Evolutionary conservation across 2,329 filamentous ascomycete species (phyloP).

Genomic region (Trichoderma brevicompactum): DNA sequence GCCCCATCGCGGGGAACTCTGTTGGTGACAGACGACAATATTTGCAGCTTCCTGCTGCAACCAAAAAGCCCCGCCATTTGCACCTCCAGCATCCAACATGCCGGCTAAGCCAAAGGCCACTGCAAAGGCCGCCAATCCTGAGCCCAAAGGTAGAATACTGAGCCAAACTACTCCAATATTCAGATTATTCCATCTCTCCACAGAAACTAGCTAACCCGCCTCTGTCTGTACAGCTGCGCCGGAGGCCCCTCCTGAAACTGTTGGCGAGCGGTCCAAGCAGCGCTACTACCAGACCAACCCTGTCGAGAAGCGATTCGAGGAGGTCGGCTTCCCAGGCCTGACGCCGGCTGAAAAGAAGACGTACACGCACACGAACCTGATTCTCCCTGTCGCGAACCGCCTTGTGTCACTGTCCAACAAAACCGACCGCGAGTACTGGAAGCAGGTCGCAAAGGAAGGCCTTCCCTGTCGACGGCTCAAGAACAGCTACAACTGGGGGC

Average conservation of each 20-base stretch:
- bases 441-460: conserved; percentile 56
- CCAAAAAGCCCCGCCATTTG: conserved; percentile 32
- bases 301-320: conserved; percentile 50
- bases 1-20: conserved; percentile 18
- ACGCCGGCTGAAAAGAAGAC: conserved; percentile 54
- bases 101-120: conserved; percentile 35
- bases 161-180: not conserved
- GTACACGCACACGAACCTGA: conserved; percentile 53
- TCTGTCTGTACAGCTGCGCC: conserved; percentile 31
- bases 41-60: conserved; percentile 3
- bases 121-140: conserved; percentile 32
- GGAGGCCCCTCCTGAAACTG: conserved; percentile 48
- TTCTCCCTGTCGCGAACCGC: conserved; percentile 47
- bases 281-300: conserved; percentile 58
- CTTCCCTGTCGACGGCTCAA: conserved; percentile 54
- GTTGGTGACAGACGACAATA: conserved; percentile 11
- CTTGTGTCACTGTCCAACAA: conserved; percentile 48
- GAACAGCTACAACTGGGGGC: conserved; percentile 53
- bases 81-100: conserved; percentile 32
- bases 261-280: conserved; percentile 53
- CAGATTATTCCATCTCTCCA: too few relatives aligned
- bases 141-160: conserved; percentile 35
- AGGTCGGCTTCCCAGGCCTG: conserved; percentile 52
- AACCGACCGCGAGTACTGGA: conserved; percentile 62
- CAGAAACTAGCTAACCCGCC: not conserved